Evolutionary conservation across 176 grass and related monocot genomes (phyloP).

Genomic region (Juncus inflexus): DNA sequence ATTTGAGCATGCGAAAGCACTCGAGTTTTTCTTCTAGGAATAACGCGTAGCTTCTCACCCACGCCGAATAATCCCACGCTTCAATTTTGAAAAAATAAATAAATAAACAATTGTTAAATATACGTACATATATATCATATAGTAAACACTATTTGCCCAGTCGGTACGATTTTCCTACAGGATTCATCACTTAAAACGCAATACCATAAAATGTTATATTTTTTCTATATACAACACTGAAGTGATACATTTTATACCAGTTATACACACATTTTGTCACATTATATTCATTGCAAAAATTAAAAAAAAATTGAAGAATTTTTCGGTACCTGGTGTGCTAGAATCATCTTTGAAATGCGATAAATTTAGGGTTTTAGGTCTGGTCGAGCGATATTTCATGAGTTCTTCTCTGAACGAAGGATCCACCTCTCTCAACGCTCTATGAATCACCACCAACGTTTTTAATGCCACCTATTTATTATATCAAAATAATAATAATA

Average conservation of each 20-base stretch:
- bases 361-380: constrained; percentile 71
- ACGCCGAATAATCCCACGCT: constrained; percentile 94
- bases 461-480: constrained; percentile 73
- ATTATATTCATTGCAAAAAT: constrained; percentile 1
- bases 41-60: constrained; percentile 74
- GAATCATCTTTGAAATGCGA: constrained; percentile 92
- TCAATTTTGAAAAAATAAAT: constrained; percentile 1
- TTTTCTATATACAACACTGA: too few species aligned
- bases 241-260: too few species aligned
- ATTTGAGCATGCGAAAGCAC: constrained; percentile 73
- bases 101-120: too few species aligned
- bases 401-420: constrained; percentile 77
- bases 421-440: constrained; percentile 73
- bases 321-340: constrained; percentile 55
- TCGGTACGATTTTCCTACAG: too few species aligned
- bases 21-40: constrained; percentile 87
- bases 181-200: too few species aligned
- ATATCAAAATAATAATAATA: neutral
- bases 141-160: neutral
- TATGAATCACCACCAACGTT: constrained; percentile 79
- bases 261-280: too few species aligned
- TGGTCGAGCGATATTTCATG: constrained; percentile 65
- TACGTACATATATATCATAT: neutral
- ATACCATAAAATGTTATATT: too few species aligned
- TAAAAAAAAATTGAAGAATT: neutral